Evolutionary conservation across 345 rosid species (phyloP).

Genomic region (Acer saccharum): DNA sequence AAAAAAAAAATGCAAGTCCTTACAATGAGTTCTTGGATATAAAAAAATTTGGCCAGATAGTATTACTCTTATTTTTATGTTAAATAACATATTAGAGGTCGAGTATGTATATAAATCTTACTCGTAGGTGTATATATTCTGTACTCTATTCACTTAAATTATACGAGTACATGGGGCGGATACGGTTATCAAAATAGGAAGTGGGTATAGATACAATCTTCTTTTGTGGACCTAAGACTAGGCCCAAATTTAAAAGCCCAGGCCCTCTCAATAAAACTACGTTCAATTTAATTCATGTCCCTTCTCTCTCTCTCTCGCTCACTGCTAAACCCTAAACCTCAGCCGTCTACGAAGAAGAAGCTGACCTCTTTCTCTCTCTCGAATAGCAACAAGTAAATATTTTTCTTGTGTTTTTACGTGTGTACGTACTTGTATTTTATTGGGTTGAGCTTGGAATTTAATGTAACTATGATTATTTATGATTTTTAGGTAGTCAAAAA

Average conservation of each 20-base stretch:
- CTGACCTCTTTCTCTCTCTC: not conserved
- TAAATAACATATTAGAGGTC: too few relatives aligned
- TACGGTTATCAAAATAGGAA: too few relatives aligned
- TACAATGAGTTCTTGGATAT: too few relatives aligned
- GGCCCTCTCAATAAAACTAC: not conserved
- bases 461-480: not conserved
- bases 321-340: conserved; percentile 19
- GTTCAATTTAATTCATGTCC: not conserved
- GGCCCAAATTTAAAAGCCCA: conserved; percentile 6
- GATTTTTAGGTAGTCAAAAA: too few relatives aligned
- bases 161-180: too few relatives aligned
- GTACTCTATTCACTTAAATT: too few relatives aligned
- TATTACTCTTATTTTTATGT: too few relatives aligned
- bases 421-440: not conserved
- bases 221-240: not conserved
- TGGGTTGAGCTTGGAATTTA: not conserved
- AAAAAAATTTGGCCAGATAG: too few relatives aligned
- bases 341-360: conserved; percentile 5
- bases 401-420: not conserved
- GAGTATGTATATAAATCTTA: too few relatives aligned
- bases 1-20: too few relatives aligned
- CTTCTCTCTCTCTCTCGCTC: not conserved
- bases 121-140: too few relatives aligned
- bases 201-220: too few relatives aligned
- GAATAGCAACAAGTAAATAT: not conserved